Conservation (phyloP, 2,329 filamentous ascomycete genomes). For the Diaporthe helianthi region DNA sequence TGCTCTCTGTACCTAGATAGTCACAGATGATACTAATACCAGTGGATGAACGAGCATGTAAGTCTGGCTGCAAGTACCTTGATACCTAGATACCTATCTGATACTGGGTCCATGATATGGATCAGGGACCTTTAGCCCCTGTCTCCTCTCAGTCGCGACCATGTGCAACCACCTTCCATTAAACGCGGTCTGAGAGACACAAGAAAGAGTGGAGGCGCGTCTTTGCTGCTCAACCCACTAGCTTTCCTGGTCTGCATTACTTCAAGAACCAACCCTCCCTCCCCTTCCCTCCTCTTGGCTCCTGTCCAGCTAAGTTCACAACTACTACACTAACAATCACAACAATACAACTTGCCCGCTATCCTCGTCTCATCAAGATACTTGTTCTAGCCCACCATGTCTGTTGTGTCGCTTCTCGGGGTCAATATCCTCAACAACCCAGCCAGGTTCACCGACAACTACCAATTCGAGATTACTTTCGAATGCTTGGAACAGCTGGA, state of each 20-base stretch:
- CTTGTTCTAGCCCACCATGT: slow-evolving; percentile 65
- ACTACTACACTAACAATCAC: background rate
- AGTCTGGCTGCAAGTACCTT: background rate
- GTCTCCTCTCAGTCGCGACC: slow-evolving; percentile 6
- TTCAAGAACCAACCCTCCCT: background rate
- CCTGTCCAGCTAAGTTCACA: background rate
- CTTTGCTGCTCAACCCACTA: slow-evolving; percentile 16
- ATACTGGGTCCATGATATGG: background rate
- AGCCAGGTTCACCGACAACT: slow-evolving; percentile 88
- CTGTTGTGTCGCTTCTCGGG: slow-evolving; percentile 92
- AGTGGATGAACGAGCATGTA: background rate
- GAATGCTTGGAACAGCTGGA: slow-evolving; percentile 94
- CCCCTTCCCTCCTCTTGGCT: background rate
- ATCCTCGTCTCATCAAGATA: background rate
- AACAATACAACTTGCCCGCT: background rate
- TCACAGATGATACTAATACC: background rate
- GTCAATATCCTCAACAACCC: slow-evolving; percentile 98
- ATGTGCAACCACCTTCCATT: slow-evolving; percentile 2
- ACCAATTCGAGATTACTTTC: slow-evolving; percentile 98
- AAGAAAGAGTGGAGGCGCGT: slow-evolving; percentile 27
- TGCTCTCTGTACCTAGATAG: too few relatives aligned
- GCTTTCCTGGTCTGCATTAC: slow-evolving; percentile 17
- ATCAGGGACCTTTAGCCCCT: background rate
- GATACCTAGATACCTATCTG: too few relatives aligned
- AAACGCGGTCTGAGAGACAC: slow-evolving; percentile 19